Conservation (phyloP, 1,284 basidiomycete genomes). For the Papiliotrema nemorosa region DNA sequence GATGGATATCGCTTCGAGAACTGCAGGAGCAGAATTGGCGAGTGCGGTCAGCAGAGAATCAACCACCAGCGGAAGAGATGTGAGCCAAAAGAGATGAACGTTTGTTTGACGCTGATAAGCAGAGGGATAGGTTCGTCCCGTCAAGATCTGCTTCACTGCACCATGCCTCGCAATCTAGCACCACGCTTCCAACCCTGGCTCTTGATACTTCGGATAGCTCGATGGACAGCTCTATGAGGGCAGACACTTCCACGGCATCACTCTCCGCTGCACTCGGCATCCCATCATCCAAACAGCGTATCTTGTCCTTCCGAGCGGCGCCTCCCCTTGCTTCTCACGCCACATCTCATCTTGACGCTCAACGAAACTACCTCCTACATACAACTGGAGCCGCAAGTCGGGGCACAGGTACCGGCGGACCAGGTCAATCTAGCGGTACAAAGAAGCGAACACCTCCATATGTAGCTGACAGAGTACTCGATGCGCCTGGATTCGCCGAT, state of each 20-base stretch:
- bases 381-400: slow-evolving; percentile 24
- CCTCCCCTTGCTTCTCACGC: slow-evolving; percentile 43
- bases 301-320: slow-evolving; percentile 45
- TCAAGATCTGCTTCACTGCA: slow-evolving; percentile 34
- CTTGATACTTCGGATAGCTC: slow-evolving; percentile 30
- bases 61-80: slow-evolving; percentile 14
- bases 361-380: slow-evolving; percentile 43
- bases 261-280: slow-evolving; percentile 32
- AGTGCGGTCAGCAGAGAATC: slow-evolving; percentile 11
- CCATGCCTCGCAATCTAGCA: slow-evolving; percentile 27
- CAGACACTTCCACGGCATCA: slow-evolving; percentile 28
- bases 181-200: slow-evolving; percentile 31
- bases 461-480: slow-evolving; percentile 85
- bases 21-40: slow-evolving; percentile 16
- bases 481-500: slow-evolving; percentile 90
- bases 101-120: neutral
- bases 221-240: slow-evolving; percentile 11
- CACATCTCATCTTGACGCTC: slow-evolving; percentile 43
- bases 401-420: slow-evolving; percentile 4
- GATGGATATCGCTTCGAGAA: slow-evolving; percentile 37
- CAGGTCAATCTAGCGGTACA: neutral
- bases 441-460: slow-evolving; percentile 49
- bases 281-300: slow-evolving; percentile 32
- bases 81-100: neutral
- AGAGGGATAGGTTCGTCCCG: slow-evolving; percentile 49